Base-by-base conservation (phyloP, 202 grass and related monocot genomes). In the Sporobolus alterniflorus region DNA sequence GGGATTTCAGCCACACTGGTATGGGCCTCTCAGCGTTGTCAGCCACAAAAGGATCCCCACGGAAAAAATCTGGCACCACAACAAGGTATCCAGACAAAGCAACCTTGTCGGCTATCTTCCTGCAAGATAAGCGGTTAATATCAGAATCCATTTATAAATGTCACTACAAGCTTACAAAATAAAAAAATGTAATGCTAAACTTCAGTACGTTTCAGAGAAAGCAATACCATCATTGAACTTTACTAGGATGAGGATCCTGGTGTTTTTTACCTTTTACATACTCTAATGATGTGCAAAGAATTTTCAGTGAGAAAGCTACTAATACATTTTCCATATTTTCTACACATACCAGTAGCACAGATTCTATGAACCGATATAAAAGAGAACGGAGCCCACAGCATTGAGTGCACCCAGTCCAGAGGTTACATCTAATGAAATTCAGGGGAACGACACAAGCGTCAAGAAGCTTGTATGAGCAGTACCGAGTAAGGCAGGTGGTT, bases 21-120 rank as follows among this genome's bases (percentile, higher is more conserved):
- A 94, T 20, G 10, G 91, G 91, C 30, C 50, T 90, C 64, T 83
- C 84, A 18, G 84, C 31, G 78, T 90, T 91, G n/a, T 88, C 74
- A 61, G 60, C 79, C 24, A 34, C 46, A n/a, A 48, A 90, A 83
- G 94, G 87, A 79, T 97, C 94, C 33, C 89, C 94, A 61, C 94
- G 84, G 18, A 94, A 33, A 73, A 97, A 91, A 90, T 97, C 94
- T 63, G 94, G 94, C 49, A 94, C 94, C 81, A 90, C 89, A 16
- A 91, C 94, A 49, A 90, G 90, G 75, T 88, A 94, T 36, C 94
- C 94, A 16, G 82, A 86, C 22, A 62, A 82, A 43, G 91, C 91
- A 82, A 94, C 54, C 79, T 90, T 90, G 61, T 97, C 91, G 29
- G 94, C 91, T 72, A 97, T 86, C 20, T 91, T 97, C 91, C 94